phyloP scores from a whole-genome alignment of 179 eudicot genomes.

The Beta lomatogona region DNA sequence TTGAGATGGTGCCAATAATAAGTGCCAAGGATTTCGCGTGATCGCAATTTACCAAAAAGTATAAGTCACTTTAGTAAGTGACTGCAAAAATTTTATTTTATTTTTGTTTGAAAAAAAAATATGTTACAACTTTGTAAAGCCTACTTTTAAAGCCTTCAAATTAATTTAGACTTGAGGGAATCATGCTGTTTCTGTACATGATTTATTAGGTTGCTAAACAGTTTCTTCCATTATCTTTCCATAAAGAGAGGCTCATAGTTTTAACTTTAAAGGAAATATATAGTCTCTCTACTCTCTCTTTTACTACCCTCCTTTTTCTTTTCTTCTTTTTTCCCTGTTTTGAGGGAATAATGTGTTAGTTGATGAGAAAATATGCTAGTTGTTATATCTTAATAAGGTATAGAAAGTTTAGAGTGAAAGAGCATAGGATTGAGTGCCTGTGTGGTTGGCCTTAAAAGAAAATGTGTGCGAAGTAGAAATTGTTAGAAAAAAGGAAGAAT shows the following conservation, averaged over 20 bases:
- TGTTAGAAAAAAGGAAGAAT: too few species aligned
- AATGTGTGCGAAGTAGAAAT: too few species aligned
- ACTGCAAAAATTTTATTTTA: conserved; percentile 2
- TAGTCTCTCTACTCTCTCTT: conserved; percentile 1
- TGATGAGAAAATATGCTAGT: background rate
- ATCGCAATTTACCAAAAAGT: conserved; percentile 31
- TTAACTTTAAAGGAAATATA: conserved; percentile 6
- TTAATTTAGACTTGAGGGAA: conserved; percentile 19
- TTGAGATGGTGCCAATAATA: conserved; percentile 36
- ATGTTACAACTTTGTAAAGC: conserved; percentile 8
- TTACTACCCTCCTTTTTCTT: background rate
- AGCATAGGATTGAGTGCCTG: too few species aligned
- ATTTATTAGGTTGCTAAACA: conserved; percentile 24
- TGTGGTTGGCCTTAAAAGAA: too few species aligned
- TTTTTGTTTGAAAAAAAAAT: too few species aligned
- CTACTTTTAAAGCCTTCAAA: conserved; percentile 27
- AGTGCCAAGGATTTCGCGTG: conserved; percentile 44
- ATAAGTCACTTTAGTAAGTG: conserved; percentile 28
- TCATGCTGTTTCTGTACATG: conserved; percentile 21
- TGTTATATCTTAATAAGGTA: background rate
- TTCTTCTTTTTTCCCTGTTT: background rate
- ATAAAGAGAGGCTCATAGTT: conserved; percentile 15
- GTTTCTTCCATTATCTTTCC: conserved; percentile 27
- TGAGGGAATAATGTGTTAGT: background rate
- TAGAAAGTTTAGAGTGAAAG: too few species aligned